A percentile compares a stretch with the other conserved stretches of the same genome.
These are phyloP conservation scores for Melampsora larici-populina DNA, from an alignment of 1,284 basidiomycete genomes.

Conservation along the genomic window DNA sequence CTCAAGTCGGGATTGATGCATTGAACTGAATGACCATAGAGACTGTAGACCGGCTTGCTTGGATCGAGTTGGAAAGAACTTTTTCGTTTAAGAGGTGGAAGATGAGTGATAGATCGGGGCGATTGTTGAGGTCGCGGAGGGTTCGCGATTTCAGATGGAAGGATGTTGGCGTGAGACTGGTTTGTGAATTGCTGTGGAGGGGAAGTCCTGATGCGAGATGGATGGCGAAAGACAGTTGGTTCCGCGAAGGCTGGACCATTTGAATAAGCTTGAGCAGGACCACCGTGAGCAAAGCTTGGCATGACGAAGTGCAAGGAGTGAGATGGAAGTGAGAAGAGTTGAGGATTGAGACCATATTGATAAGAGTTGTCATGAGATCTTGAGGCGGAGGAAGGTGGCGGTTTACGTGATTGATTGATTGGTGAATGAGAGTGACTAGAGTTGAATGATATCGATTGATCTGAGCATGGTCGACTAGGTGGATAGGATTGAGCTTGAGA, in stretches of 20 bases:
- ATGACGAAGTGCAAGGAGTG: not conserved
- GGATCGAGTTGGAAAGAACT: not conserved
- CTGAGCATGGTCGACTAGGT: not conserved
- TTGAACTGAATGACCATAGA: not conserved
- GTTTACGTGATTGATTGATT: no score
- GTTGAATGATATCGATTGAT: no score
- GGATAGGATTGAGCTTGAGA: not conserved
- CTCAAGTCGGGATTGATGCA: not conserved
- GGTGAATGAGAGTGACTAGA: no score
- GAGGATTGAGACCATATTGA: conserved; percentile 1
- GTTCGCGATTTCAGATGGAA: not conserved
- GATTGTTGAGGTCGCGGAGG: not conserved
- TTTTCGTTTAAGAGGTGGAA: not conserved
- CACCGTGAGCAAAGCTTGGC: conserved; percentile 1
- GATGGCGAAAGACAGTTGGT: not conserved
- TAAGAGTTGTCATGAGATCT: not conserved
- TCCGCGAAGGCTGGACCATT: not conserved
- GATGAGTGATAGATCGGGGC: not conserved
- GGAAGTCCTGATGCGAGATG: not conserved
- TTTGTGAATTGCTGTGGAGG: not conserved
- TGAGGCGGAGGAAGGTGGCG: not conserved
- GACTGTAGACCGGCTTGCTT: not conserved
- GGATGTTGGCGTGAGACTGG: not conserved
- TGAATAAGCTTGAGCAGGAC: not conserved
- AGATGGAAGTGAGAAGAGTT: not conserved